Evolutionary conservation across 2,329 filamentous ascomycete species (phyloP), one percentile per base, ranked within the genome.

Genomic region (Cytospora piceicola): DNA sequence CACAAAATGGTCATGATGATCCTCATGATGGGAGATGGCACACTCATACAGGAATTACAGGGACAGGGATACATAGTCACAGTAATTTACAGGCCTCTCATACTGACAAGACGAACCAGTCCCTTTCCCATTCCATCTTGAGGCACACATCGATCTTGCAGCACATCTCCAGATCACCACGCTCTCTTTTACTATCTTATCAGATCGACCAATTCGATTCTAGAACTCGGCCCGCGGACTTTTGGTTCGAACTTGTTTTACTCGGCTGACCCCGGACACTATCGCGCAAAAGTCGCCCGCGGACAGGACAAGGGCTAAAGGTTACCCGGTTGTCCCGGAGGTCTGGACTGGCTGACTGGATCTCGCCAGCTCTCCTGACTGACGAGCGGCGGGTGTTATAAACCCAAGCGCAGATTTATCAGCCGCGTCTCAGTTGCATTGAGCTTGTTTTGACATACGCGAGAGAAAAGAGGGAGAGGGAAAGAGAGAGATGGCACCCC

Each of bases 401-500:
- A n/a, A 51, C 3, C 36, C 49, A 51, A 27, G 59, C 49, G 17
- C 39, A 7, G 17, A 54, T 54, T 56, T 55, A 60, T 39, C 39
- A 39, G 49, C 22, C 27, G 20, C 54, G 22, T 30, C 51, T 63
- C 65, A 46, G 14, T 52, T 64, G 66, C 63, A 59, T 53, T 42
- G 63, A 59, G 55, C 58, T 61, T 46, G 32, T 61, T 32, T 54
- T 39, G 51, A 59, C 56, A 32, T 34, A 53, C 22, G 24, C 3
- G 27, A 29, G 27, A 29, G 27, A 29, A 5, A 5, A 29, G 27
- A 29, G 3, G 5, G 27, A 29, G 27, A 29, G 3, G 5, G 27
- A 29, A 5, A 29, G 27, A 29, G 22, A 56, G 51, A 46, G 27
- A 68, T 68, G 66, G 66, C 66, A 58, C 66, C 65, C n/a, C 66